A percentile compares a stretch with the other conserved stretches of the same genome.
phyloP scores from a whole-genome alignment of 257 asterid genomes.

The Mitragyna speciosa region DNA sequence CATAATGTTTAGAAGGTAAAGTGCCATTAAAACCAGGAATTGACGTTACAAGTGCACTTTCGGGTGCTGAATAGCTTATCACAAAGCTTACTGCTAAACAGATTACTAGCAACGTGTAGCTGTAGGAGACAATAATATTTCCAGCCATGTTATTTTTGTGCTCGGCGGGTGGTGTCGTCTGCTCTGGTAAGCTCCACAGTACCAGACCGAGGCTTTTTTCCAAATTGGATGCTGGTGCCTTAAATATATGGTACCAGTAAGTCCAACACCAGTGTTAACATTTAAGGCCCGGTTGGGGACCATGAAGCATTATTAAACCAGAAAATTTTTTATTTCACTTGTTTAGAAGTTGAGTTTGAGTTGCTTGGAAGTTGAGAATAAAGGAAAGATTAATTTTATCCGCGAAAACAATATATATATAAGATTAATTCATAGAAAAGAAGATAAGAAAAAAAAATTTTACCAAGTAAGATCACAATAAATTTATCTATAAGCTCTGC shows the following conservation, averaged over 20 bases:
- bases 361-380: too few relatives aligned
- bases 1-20: constrained; percentile 78
- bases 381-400: too few relatives aligned
- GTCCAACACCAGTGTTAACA: not conserved
- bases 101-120: not conserved
- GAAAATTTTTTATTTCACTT: too few relatives aligned
- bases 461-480: too few relatives aligned
- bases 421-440: too few relatives aligned
- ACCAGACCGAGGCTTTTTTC: not conserved
- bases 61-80: constrained; percentile 56
- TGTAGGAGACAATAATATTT: not conserved
- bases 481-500: too few relatives aligned
- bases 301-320: too few relatives aligned
- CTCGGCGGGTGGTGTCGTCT: not conserved
- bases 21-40: constrained; percentile 76
- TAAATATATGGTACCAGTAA: not conserved
- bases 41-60: constrained; percentile 48
- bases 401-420: too few relatives aligned
- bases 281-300: too few relatives aligned
- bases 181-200: not conserved
- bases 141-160: constrained; percentile 7
- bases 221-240: not conserved
- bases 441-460: too few relatives aligned
- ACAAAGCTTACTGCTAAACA: constrained; percentile 19
- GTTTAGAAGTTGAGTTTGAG: too few relatives aligned